Percentiles rank a stretch among this genome's conserved stretches.
Evolutionary conservation across 352 stramenopile genomes (phyloP).

Genomic region (Phytophthora nicotianae): DNA sequence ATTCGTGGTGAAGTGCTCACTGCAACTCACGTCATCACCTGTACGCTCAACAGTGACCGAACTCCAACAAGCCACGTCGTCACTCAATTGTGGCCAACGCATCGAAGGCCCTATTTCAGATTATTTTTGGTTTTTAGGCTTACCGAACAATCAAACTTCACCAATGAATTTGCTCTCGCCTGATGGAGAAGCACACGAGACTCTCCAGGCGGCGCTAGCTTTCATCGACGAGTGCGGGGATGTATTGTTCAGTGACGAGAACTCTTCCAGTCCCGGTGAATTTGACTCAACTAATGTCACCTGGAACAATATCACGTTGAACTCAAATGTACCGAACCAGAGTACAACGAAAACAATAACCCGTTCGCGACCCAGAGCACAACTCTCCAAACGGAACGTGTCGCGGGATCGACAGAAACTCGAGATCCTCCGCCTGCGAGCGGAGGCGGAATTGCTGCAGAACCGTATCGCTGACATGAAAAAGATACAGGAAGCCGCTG

Average conservation of each 20-base stretch:
- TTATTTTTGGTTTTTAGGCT: background rate
- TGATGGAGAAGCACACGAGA: conserved; percentile 1
- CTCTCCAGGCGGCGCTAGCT: background rate
- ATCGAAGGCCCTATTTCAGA: background rate
- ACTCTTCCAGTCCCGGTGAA: background rate
- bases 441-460: conserved; percentile 4
- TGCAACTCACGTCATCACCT: background rate
- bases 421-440: conserved; percentile 1
- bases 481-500: background rate
- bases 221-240: conserved; percentile 5
- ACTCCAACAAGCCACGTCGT: background rate
- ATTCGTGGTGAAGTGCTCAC: background rate
- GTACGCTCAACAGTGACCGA: background rate
- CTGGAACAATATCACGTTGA: background rate
- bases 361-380: background rate
- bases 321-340: too few relatives aligned
- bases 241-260: background rate
- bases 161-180: background rate
- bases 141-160: background rate
- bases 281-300: background rate
- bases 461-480: background rate
- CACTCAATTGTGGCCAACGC: background rate
- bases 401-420: conserved; percentile 11
- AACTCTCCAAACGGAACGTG: background rate
- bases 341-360: background rate